phyloP scores from a whole-genome alignment of 352 stramenopile genomes.

The Stramenopiles sp. region DNA sequence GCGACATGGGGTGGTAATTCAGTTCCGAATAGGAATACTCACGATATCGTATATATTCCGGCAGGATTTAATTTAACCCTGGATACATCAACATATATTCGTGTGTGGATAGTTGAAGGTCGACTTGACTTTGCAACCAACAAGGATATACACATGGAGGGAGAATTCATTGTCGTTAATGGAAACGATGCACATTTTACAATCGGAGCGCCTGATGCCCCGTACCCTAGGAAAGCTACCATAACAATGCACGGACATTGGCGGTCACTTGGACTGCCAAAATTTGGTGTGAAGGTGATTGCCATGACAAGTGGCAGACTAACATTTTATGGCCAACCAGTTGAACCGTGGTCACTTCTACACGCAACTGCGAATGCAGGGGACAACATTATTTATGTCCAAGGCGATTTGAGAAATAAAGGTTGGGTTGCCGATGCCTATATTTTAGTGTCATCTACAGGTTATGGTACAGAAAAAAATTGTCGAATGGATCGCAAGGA shows the following conservation, averaged over 20 bases:
- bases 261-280: slow-evolving; percentile 28
- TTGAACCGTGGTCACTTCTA: not conserved
- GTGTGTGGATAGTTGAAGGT: not conserved
- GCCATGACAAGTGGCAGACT: slow-evolving; percentile 26
- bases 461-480: slow-evolving; percentile 26
- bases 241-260: slow-evolving; percentile 32
- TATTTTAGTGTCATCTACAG: slow-evolving; percentile 31
- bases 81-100: not conserved
- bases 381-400: slow-evolving; percentile 17
- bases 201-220: slow-evolving; percentile 23
- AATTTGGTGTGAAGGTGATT: slow-evolving; percentile 23
- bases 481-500: not conserved
- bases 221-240: slow-evolving; percentile 28
- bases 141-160: not conserved
- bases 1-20: not conserved
- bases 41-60: not conserved
- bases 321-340: not conserved
- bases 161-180: not conserved
- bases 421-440: slow-evolving; percentile 30
- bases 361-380: slow-evolving; percentile 4
- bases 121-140: not conserved
- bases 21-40: not conserved
- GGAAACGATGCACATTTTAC: not conserved
- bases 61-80: not conserved
- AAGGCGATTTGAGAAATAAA: slow-evolving; percentile 25